Evolutionary conservation across 2,329 filamentous ascomycete species (phyloP).

Genomic region (Cytospora leucostoma): DNA sequence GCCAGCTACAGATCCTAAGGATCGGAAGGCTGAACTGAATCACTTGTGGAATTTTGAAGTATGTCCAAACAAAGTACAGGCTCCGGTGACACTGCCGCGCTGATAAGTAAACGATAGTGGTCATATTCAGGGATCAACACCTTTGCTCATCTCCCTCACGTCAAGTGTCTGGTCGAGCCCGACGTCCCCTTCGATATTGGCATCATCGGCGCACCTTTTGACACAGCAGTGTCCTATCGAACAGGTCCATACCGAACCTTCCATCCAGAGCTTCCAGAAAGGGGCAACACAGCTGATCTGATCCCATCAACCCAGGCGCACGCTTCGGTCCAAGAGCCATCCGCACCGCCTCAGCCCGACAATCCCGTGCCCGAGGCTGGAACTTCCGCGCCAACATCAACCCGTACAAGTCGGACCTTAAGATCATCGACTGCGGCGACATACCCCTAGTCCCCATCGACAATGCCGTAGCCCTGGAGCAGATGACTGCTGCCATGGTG

Average conservation of each 20-base stretch:
- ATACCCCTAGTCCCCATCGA: slow-evolving; percentile 31
- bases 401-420: slow-evolving; percentile 22
- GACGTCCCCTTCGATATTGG: slow-evolving; percentile 21
- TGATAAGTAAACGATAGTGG: neutral
- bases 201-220: slow-evolving; percentile 29
- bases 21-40: neutral
- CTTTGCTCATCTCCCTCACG: slow-evolving; percentile 7
- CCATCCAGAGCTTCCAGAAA: no score
- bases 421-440: slow-evolving; percentile 30
- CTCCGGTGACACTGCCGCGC: neutral
- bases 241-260: slow-evolving; percentile 7
- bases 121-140: slow-evolving; percentile 13
- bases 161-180: slow-evolving; percentile 4
- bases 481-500: slow-evolving; percentile 27
- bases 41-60: slow-evolving; percentile 1
- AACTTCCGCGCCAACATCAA: slow-evolving; percentile 27
- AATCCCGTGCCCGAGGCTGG: slow-evolving; percentile 16
- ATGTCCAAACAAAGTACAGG: neutral
- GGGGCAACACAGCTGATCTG: no score
- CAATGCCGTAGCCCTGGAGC: slow-evolving; percentile 30
- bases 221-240: slow-evolving; percentile 30
- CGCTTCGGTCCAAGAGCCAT: slow-evolving; percentile 29
- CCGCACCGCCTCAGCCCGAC: slow-evolving; percentile 26
- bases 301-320: neutral
- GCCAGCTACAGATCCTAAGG: neutral